Conservation (phyloP, 1,139 yeast genomes). For the Hansenula sp. region DNA sequence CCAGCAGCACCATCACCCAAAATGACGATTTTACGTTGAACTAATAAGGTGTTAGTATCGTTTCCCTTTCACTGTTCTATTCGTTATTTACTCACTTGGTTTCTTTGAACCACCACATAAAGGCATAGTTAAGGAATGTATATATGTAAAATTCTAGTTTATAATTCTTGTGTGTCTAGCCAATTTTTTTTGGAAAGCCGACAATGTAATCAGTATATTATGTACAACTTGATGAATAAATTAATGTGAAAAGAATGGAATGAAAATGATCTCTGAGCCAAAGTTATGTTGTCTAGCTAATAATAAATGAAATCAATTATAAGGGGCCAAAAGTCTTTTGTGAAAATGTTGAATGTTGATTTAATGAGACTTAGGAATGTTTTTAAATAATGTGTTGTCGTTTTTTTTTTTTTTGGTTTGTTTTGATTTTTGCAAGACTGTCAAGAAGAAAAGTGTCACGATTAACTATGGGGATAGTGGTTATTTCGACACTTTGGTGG, state of each 20-base stretch:
- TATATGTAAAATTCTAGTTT: background rate
- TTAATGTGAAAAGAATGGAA: too few relatives aligned
- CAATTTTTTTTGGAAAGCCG: background rate
- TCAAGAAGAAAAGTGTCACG: too few relatives aligned
- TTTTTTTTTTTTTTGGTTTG: background rate
- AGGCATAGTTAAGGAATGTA: conserved; percentile 40
- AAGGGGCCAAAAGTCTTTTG: too few relatives aligned
- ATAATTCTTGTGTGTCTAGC: background rate
- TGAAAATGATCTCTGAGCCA: too few relatives aligned
- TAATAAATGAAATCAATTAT: too few relatives aligned
- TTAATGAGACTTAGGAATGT: background rate
- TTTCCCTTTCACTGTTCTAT: too few relatives aligned
- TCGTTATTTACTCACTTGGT: conserved; percentile 50
- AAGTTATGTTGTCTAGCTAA: too few relatives aligned
- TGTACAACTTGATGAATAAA: too few relatives aligned
- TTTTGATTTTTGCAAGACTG: background rate
- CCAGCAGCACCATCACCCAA: conserved; percentile 98
- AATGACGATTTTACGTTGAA: conserved; percentile 90
- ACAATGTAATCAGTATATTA: too few relatives aligned
- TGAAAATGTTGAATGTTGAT: too few relatives aligned
- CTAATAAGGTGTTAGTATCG: conserved; percentile 21
- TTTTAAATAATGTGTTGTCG: background rate
- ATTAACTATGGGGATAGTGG: too few relatives aligned
- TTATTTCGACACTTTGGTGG: too few relatives aligned
- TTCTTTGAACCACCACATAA: conserved; percentile 66